Evolutionary conservation across 2,329 filamentous ascomycete genomes (phyloP), one percentile per base, ranked within the genome.

Genomic region (Blastomyces parvus): DNA sequence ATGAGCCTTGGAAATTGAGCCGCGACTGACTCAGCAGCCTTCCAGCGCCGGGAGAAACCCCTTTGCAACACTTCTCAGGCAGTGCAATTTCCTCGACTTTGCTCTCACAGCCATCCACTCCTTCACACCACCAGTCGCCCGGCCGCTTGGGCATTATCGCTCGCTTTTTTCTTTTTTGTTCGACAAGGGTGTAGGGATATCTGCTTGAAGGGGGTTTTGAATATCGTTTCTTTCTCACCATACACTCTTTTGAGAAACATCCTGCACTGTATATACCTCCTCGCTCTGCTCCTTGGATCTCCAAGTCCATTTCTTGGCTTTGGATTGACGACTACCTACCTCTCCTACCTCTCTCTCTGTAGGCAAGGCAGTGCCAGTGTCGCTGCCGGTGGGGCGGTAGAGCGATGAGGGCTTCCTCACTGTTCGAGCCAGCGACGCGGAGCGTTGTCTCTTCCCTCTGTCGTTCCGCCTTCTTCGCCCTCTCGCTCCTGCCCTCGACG

Each of bases 391-490:
- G 69, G 65, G 69, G 70, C 74, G 73, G 70, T 70, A 69, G 65
- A 69, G 70, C 75, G 73, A 79, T 79, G 77, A 78, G 75, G 74
- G 64, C 58, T 42, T 69, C 74, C 75, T 78, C 77, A 74, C 76
- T 78, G 74, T 74, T 77, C 71, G 72, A 74, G 72, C 74, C 75
- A 71, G 72, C 74, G 74, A 73, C 77, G 75, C 73, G 74, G 70
- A 76, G 74, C 65, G 67, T 75, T 65, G 70, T 72, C 63, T 72
- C 70, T 59, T 59, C 73, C 61, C 63, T 74, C 63, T 67, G 67
- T 46, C 44, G 75, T 59, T 71, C 69, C 66, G 62, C 66, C 5
- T 60, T 72, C 11, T 63, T 71, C 40, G 22, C 63, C 11, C 59
- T 63, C 36, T 36, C 48, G 9, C 58, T 65, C 33, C 25, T 59